A percentile compares a stretch with the other conserved stretches of the same genome.
phyloP scores from a whole-genome alignment of 345 rosid genomes.

The Geranium rotundifolium region DNA sequence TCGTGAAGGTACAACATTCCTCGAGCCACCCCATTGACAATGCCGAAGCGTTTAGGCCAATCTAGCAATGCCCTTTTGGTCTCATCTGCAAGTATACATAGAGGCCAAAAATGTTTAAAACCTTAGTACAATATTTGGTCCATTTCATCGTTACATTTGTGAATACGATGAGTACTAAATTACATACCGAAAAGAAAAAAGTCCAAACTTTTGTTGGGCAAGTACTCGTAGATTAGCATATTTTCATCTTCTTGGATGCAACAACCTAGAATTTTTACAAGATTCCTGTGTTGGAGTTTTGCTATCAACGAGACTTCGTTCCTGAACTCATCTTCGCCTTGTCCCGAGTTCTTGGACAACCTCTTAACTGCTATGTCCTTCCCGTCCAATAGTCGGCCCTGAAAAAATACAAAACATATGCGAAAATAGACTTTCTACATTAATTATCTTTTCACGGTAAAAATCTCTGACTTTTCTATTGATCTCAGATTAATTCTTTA shows the following conservation, averaged over 20 bases:
- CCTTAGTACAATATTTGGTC: neutral
- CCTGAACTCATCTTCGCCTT: constrained; percentile 30
- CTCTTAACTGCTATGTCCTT: constrained; percentile 13
- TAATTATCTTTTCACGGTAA: too few relatives aligned
- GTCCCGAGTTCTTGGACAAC: constrained; percentile 19
- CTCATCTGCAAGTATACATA: constrained; percentile 23
- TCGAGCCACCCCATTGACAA: constrained; percentile 48
- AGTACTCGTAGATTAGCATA: constrained; percentile 34
- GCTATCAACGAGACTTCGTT: constrained; percentile 26
- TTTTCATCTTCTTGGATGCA: constrained; percentile 21
- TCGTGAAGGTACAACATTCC: constrained; percentile 10
- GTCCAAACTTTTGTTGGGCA: too few relatives aligned
- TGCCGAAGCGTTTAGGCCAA: constrained; percentile 46
- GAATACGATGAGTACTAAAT: neutral
- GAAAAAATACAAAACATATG: neutral
- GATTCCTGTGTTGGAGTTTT: constrained; percentile 27
- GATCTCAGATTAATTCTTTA: too few relatives aligned
- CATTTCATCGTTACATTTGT: neutral
- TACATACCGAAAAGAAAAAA: constrained; percentile 19
- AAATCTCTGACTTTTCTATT: too few relatives aligned
- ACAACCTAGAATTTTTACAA: constrained; percentile 22
- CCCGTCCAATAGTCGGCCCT: constrained; percentile 23
- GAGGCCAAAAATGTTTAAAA: neutral
- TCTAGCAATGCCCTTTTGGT: constrained; percentile 21
- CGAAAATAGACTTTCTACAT: too few relatives aligned